Evolutionary conservation across 345 rosid genomes (phyloP), one percentile per base, ranked within the genome.

Genomic region (Eucalyptus pauciflora): DNA sequence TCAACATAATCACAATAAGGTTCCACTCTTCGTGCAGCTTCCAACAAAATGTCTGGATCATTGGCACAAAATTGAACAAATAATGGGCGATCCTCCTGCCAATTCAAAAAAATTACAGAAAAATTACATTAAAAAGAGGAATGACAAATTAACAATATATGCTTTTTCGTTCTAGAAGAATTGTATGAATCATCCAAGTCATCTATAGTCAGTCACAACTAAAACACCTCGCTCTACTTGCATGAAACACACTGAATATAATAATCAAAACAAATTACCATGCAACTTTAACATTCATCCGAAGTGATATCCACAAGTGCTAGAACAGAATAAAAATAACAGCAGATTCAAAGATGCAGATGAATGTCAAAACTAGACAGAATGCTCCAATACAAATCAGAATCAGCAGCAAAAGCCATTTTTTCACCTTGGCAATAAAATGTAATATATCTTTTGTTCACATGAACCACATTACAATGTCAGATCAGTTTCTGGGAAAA

Each of bases 41-140:
- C 95, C 88, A 98, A 91, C 37, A 98, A 87, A 8, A 85, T 92
- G 87, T 95, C 96, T 31, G 98, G 99, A 91, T 98, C 98, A 92
- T 98, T 98, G 51, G 96, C 99, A 91, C 99, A 97, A 91, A 98
- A 98, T 91, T 98, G 99, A 81, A 98, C 99, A 91, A 96, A 95
- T 86, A 98, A 92, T 2, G 99, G 99, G 18, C 99, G 97, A 88
- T 96, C 99, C 92, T 96, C 99, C 99, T 98, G 94, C 94, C 90
- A 91, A 50, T 24, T 86, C 50, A 56, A 24, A 8, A 88, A 79
- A 15, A 46, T 43, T 37, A 76, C 87, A 37, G 56, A 33, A 56
- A 87, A 50, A 2, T 86, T 50, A 86, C 27, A 49, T 48, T 51
- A 31, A 16, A 16, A 46, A 51, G 27, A 18, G 33, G 62, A 50